Conservation (phyloP, 2,329 filamentous ascomycete species). For the Arthrobotrys iridis region DNA sequence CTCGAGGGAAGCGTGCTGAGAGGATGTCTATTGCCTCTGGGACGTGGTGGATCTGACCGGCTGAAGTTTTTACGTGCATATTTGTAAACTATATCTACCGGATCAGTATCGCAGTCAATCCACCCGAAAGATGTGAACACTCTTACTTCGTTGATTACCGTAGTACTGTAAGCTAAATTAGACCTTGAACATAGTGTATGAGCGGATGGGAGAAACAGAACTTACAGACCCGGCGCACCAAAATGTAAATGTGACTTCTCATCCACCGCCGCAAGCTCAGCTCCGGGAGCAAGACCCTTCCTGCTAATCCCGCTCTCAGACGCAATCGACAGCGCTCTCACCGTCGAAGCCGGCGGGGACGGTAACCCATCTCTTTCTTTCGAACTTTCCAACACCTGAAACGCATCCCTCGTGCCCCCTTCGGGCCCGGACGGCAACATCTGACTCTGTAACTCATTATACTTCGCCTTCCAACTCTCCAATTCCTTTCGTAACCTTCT, state of each 20-base stretch:
- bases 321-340: conserved; percentile 7
- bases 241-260: conserved; percentile 51
- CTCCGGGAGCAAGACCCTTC: background rate
- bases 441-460: conserved; percentile 33
- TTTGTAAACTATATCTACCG: conserved; percentile 37
- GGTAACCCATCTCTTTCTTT: conserved; percentile 3
- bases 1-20: conserved; percentile 37
- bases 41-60: conserved; percentile 22
- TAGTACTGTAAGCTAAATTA: conserved; percentile 19
- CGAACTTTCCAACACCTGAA: background rate
- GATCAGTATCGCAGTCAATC: background rate
- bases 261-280: conserved; percentile 29
- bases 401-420: conserved; percentile 1
- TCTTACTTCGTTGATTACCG: conserved; percentile 42
- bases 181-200: background rate
- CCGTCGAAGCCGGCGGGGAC: conserved; percentile 10
- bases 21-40: conserved; percentile 46
- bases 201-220: background rate
- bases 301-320: background rate
- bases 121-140: background rate
- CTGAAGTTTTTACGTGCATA: conserved; percentile 40
- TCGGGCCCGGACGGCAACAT: conserved; percentile 1
- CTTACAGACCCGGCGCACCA: conserved; percentile 45
- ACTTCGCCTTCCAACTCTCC: conserved; percentile 39
- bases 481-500: conserved; percentile 44